Conservation (phyloP, 139 green algal species). For the Picochlorum sp. region DNA sequence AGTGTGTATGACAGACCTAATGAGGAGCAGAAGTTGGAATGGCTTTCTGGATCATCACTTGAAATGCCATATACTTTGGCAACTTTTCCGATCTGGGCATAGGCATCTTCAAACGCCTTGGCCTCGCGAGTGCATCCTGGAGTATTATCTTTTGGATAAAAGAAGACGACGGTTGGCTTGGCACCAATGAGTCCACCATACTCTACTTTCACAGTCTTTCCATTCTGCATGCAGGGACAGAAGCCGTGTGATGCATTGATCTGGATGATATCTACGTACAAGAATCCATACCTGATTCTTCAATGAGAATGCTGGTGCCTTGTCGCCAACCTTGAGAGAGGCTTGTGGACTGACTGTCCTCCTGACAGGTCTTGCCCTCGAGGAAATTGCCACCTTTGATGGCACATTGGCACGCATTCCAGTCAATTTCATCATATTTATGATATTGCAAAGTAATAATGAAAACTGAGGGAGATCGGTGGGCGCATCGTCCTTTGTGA, state of each 20-base stretch:
- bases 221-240: background rate
- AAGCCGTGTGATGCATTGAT: background rate
- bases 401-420: too few species aligned
- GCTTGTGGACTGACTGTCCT: background rate
- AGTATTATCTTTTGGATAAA: conserved; percentile 14
- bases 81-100: background rate
- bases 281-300: conserved; percentile 2
- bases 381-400: background rate
- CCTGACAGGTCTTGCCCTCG: background rate
- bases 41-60: conserved; percentile 2
- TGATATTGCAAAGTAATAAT: too few species aligned
- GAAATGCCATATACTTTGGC: conserved; percentile 13
- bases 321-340: conserved; percentile 1
- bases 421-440: too few species aligned
- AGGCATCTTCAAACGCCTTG: conserved; percentile 7
- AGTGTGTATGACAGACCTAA: conserved; percentile 8
- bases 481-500: too few species aligned
- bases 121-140: conserved; percentile 8
- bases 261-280: background rate
- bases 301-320: conserved; percentile 12
- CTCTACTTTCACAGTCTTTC: background rate
- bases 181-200: conserved; percentile 1
- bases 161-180: conserved; percentile 3
- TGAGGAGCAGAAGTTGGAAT: conserved; percentile 7
- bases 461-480: too few species aligned